phyloP scores from a whole-genome alignment of 306 rosid genomes.

The Ammopiptanthus mongolicus region DNA sequence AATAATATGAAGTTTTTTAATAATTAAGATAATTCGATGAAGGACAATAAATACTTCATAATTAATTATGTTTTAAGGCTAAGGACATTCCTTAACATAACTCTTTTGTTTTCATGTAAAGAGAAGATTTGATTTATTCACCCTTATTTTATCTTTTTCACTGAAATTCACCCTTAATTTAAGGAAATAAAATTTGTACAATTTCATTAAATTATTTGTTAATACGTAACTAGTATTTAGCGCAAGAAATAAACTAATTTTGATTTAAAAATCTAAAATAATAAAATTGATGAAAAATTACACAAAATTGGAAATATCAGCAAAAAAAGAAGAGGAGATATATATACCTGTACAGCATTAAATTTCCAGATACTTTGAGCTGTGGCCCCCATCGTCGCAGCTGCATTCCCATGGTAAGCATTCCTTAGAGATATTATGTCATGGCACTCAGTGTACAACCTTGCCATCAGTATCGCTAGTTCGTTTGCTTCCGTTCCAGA shows the following conservation, averaged over 20 bases:
- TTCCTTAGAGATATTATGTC: conserved; percentile 88
- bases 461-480: conserved; percentile 78
- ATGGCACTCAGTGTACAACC: conserved; percentile 67
- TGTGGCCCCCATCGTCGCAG: conserved; percentile 91
- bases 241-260: not conserved
- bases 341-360: conserved; percentile 65
- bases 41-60: too few relatives aligned
- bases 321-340: not conserved
- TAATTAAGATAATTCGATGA: not conserved
- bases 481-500: conserved; percentile 99
- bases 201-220: not conserved
- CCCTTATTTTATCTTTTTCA: not conserved
- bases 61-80: too few relatives aligned
- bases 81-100: too few relatives aligned
- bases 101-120: too few relatives aligned
- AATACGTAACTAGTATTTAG: too few relatives aligned
- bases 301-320: not conserved
- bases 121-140: not conserved
- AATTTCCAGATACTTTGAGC: conserved; percentile 88
- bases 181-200: not conserved
- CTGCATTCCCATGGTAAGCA: conserved; percentile 85
- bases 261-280: not conserved
- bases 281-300: too few relatives aligned
- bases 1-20: too few relatives aligned
- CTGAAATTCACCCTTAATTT: not conserved